Conservation (phyloP, 2,329 filamentous ascomycete species). For the Gnomoniopsis sp. region DNA sequence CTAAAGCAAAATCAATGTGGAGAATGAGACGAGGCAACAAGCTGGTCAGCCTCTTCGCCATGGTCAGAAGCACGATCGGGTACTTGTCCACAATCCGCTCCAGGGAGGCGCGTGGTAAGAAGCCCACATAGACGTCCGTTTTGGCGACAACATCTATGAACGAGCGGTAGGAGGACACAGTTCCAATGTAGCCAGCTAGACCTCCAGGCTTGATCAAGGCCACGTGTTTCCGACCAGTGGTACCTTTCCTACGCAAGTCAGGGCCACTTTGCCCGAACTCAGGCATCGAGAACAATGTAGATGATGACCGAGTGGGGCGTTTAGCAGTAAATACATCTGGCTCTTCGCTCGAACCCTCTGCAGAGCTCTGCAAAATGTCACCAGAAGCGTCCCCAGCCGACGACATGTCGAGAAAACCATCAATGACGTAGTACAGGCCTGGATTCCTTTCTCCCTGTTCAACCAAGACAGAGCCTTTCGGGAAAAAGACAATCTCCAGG, state of each 20-base stretch:
- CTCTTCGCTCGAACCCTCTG: slow-evolving; percentile 31
- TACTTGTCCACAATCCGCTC: slow-evolving; percentile 92
- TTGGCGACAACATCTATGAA: slow-evolving; percentile 97
- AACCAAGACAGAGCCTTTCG: slow-evolving; percentile 87
- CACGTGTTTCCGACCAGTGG: slow-evolving; percentile 61
- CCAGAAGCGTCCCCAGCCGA: slow-evolving; percentile 57
- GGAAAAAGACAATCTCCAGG: slow-evolving; percentile 96
- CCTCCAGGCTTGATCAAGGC: slow-evolving; percentile 93
- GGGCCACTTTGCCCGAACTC: slow-evolving; percentile 25
- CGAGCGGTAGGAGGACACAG: slow-evolving; percentile 89
- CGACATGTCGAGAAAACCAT: slow-evolving; percentile 96
- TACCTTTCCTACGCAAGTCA: slow-evolving; percentile 43
- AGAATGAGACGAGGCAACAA: slow-evolving; percentile 85
- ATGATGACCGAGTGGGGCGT: slow-evolving; percentile 13
- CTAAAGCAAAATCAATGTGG: slow-evolving; percentile 96
- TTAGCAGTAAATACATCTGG: slow-evolving; percentile 23
- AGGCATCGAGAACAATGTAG: slow-evolving; percentile 26
- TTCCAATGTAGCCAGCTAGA: slow-evolving; percentile 89
- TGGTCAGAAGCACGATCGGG: slow-evolving; percentile 86
- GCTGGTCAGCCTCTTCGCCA: slow-evolving; percentile 91
- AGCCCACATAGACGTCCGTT: slow-evolving; percentile 97
- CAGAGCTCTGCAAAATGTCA: slow-evolving; percentile 36
- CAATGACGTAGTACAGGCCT: slow-evolving; percentile 94
- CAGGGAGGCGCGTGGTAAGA: slow-evolving; percentile 78
- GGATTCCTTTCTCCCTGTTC: slow-evolving; percentile 97